Conservation (phyloP, 129 eudicot species). For the sunflower (Helianthus annuus) region DNA sequence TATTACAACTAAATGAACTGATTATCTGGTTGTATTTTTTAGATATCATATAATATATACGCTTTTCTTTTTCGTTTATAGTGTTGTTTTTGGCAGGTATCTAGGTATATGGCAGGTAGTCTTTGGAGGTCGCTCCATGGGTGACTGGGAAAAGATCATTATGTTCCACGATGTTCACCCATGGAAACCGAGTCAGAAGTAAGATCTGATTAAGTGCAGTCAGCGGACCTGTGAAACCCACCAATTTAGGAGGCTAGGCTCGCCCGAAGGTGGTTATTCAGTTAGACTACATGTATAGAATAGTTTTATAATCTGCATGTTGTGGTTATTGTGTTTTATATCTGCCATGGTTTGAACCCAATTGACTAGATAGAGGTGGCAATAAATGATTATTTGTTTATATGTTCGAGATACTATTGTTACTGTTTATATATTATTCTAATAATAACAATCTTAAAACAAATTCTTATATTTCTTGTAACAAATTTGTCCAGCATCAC, state of each 20-base stretch:
- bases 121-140: conserved; percentile 79
- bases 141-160: conserved; percentile 78
- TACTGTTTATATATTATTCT: too few relatives aligned
- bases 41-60: not conserved
- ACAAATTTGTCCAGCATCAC: too few relatives aligned
- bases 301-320: conserved; percentile 15
- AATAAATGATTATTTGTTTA: too few relatives aligned
- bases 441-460: too few relatives aligned
- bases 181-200: conserved; percentile 1
- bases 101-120: conserved; percentile 78
- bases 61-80: not conserved
- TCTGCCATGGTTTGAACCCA: too few relatives aligned
- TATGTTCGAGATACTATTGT: too few relatives aligned
- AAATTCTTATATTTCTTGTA: too few relatives aligned
- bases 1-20: too few relatives aligned
- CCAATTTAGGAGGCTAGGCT: too few relatives aligned
- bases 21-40: not conserved
- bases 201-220: not conserved
- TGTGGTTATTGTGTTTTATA: conserved; percentile 10
- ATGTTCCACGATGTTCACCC: not conserved
- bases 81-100: not conserved
- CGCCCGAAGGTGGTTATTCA: not conserved
- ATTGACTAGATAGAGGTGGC: too few relatives aligned
- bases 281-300: conserved; percentile 13
- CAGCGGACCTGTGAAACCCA: conserved; percentile 8